Evolutionary conservation across 208 protist species (phyloP).

Genomic region (Trypanosoma rangeli): DNA sequence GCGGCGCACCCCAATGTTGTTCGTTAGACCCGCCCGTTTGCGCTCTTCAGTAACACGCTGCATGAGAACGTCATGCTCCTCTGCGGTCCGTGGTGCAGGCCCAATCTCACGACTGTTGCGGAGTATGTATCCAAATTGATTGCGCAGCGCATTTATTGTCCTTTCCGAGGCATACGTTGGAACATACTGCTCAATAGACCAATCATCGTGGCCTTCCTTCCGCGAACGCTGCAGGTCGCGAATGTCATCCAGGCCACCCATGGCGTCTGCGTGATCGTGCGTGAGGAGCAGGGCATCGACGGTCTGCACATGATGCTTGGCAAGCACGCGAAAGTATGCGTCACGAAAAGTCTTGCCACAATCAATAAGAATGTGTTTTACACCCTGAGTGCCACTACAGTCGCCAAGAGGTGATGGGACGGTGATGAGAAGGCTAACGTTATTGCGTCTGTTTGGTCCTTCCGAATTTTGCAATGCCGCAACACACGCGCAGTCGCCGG

Average conservation of each 20-base stretch:
- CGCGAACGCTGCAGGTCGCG: slow-evolving; percentile 85
- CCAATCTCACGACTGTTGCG: slow-evolving; percentile 67
- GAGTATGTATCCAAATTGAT: slow-evolving; percentile 67
- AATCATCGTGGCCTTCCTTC: slow-evolving; percentile 43
- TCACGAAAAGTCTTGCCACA: slow-evolving; percentile 92
- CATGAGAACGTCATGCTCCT: slow-evolving; percentile 24
- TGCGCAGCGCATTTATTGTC: slow-evolving; percentile 46
- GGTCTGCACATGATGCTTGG: slow-evolving; percentile 45
- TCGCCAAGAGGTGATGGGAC: slow-evolving; percentile 38
- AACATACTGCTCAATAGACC: slow-evolving; percentile 68
- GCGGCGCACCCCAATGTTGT: slow-evolving; percentile 79
- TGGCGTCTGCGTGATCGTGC: slow-evolving; percentile 86
- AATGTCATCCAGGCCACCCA: slow-evolving; percentile 85
- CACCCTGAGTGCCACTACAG: slow-evolving; percentile 36
- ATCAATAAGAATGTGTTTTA: slow-evolving; percentile 78
- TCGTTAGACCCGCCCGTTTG: slow-evolving; percentile 25
- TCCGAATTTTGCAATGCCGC: slow-evolving; percentile 56
- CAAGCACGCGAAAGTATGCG: slow-evolving; percentile 84
- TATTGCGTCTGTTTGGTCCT: slow-evolving; percentile 78
- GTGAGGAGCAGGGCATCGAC: slow-evolving; percentile 87
- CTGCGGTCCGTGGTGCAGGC: slow-evolving; percentile 25
- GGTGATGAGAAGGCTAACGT: slow-evolving; percentile 80
- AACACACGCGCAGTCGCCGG: slow-evolving; percentile 63
- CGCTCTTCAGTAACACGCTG: slow-evolving; percentile 11
- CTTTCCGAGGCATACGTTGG: slow-evolving; percentile 60